Evolutionary conservation across 306 rosid species (phyloP).

Genomic region (Cicer arietinum): DNA sequence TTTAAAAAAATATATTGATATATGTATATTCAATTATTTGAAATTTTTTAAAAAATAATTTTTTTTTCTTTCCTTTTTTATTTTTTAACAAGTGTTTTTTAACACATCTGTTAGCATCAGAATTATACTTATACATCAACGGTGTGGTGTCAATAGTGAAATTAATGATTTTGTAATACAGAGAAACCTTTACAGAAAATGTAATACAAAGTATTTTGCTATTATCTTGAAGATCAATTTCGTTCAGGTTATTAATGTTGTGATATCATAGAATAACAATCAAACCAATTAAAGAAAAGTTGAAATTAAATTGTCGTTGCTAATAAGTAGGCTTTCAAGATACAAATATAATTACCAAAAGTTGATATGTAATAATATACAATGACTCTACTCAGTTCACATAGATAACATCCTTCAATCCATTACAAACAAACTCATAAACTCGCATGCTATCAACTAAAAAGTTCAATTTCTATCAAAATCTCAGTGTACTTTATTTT

Average conservation of each 20-base stretch:
- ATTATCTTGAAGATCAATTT: too few relatives aligned
- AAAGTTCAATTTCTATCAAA: conserved; percentile 37
- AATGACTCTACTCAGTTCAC: conserved; percentile 42
- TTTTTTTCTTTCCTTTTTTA: too few relatives aligned
- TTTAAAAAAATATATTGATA: too few relatives aligned
- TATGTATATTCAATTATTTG: too few relatives aligned
- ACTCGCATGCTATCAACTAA: conserved; percentile 36
- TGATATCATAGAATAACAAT: not conserved
- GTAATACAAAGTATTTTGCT: too few relatives aligned
- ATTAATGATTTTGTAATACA: too few relatives aligned
- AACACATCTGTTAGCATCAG: too few relatives aligned
- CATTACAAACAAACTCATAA: conserved; percentile 44
- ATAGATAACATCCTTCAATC: not conserved
- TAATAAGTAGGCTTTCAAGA: conserved; percentile 9
- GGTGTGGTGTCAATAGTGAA: too few relatives aligned
- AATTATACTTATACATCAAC: too few relatives aligned
- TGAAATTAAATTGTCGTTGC: not conserved
- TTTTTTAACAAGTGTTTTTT: too few relatives aligned
- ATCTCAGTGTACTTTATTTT: conserved; percentile 47
- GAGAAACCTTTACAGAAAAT: too few relatives aligned
- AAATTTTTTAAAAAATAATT: too few relatives aligned
- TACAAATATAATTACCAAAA: conserved; percentile 15
- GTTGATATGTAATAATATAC: conserved; percentile 36
- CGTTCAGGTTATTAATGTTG: not conserved
- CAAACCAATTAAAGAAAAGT: not conserved